These are phyloP conservation scores for Crithidia mellificae DNA, from an alignment of 208 protist species.

Conservation along the genomic window DNA sequence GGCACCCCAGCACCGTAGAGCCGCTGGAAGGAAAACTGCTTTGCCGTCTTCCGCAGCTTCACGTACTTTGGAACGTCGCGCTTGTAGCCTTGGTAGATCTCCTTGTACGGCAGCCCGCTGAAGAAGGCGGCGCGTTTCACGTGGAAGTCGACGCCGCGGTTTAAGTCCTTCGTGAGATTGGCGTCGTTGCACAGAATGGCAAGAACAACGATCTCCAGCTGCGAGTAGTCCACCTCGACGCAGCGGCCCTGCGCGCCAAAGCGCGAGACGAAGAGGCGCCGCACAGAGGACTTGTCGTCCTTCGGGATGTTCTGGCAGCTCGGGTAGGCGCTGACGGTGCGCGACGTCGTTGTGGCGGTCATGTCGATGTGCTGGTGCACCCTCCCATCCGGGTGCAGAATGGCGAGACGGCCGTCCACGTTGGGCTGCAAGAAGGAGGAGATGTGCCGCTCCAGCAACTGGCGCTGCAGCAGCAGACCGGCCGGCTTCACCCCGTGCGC, in stretches of 20 bases:
- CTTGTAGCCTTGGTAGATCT: constrained; percentile 76
- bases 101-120: constrained; percentile 76
- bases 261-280: constrained; percentile 80
- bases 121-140: constrained; percentile 86
- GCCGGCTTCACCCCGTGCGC: constrained; percentile 51
- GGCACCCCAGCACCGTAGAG: constrained; percentile 84
- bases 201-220: constrained; percentile 87
- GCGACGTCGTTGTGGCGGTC: constrained; percentile 76
- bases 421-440: constrained; percentile 51
- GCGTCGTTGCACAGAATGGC: constrained; percentile 75
- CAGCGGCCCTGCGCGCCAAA: constrained; percentile 79
- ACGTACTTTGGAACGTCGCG: constrained; percentile 63
- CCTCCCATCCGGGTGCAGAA: constrained; percentile 63
- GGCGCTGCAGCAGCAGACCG: constrained; percentile 64
- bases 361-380: constrained; percentile 87
- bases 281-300: constrained; percentile 80
- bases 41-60: constrained; percentile 80
- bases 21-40: constrained; percentile 91
- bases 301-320: constrained; percentile 91
- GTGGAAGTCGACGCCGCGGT: constrained; percentile 85
- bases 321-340: constrained; percentile 81
- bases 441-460: constrained; percentile 57
- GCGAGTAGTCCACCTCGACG: constrained; percentile 91
- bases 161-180: constrained; percentile 65
- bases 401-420: constrained; percentile 43